Evolutionary conservation across 352 stramenopile genomes (phyloP).

Genomic region (Albugo candida): DNA sequence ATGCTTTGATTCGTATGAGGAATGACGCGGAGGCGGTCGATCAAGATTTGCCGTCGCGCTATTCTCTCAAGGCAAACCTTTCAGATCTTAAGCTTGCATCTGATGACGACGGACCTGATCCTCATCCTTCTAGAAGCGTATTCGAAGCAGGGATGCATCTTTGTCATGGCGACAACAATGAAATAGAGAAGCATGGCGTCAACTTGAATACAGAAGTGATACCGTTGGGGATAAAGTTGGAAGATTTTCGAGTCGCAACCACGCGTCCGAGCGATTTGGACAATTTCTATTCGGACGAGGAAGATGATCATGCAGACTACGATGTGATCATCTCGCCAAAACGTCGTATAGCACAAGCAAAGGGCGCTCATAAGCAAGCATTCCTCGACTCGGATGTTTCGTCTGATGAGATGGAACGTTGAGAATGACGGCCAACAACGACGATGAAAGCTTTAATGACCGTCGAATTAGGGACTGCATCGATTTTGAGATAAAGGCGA

Average conservation of each 20-base stretch:
- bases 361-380: slow-evolving; percentile 35
- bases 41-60: no score
- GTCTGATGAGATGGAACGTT: slow-evolving; percentile 14
- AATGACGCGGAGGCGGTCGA: slow-evolving; percentile 1
- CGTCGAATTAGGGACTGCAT: no score
- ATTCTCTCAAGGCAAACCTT: no score
- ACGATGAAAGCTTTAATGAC: no score
- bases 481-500: no score
- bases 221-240: slow-evolving; percentile 10
- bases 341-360: slow-evolving; percentile 11
- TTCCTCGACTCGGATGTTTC: slow-evolving; percentile 51
- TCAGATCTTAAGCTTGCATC: background rate
- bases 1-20: background rate
- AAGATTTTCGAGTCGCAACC: slow-evolving; percentile 61
- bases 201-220: background rate
- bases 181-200: slow-evolving; percentile 1
- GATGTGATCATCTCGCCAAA: slow-evolving; percentile 31
- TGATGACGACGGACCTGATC: background rate
- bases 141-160: background rate
- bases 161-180: slow-evolving; percentile 1
- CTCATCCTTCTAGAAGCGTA: background rate
- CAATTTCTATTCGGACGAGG: slow-evolving; percentile 61
- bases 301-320: slow-evolving; percentile 24
- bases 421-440: no score
- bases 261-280: slow-evolving; percentile 33